Evolutionary conservation across 441 rosid genomes (phyloP).

Genomic region (Cnidoscolus chayamansa): DNA sequence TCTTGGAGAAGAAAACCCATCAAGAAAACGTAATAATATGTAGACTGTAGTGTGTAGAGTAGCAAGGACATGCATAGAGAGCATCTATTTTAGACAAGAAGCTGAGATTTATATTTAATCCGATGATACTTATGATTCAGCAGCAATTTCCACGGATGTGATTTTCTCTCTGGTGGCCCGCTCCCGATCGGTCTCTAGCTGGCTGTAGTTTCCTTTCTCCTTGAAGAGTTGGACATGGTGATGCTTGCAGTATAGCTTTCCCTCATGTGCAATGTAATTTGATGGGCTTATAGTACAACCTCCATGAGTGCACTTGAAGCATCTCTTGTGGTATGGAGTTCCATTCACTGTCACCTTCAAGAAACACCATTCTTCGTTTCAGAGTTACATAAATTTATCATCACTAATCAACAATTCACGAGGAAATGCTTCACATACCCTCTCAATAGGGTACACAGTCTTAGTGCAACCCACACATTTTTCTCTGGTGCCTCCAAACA

Average conservation of each 20-base stretch:
- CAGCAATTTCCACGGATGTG: slow-evolving; percentile 34
- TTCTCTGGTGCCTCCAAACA: slow-evolving; percentile 55
- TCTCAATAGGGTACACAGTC: slow-evolving; percentile 57
- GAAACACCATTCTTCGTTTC: neutral
- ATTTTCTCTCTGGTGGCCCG: slow-evolving; percentile 17
- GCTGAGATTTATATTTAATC: neutral
- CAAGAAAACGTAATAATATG: slow-evolving; percentile 9
- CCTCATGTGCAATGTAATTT: slow-evolving; percentile 53
- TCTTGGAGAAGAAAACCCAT: slow-evolving; percentile 5
- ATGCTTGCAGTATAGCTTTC: slow-evolving; percentile 62
- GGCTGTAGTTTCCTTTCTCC: slow-evolving; percentile 63
- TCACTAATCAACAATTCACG: neutral
- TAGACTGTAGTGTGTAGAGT: neutral
- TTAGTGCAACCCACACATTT: slow-evolving; percentile 46
- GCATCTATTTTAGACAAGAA: neutral
- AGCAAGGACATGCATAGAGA: neutral
- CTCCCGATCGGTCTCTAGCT: slow-evolving; percentile 44
- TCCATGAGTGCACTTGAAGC: slow-evolving; percentile 59
- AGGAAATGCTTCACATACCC: slow-evolving; percentile 29
- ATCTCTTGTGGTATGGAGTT: slow-evolving; percentile 47
- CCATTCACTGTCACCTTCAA: slow-evolving; percentile 54
- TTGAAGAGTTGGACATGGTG: slow-evolving; percentile 62
- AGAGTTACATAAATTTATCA: neutral
- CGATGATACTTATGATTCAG: slow-evolving; percentile 28
- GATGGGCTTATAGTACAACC: slow-evolving; percentile 65